phyloP scores from a whole-genome alignment of 345 rosid genomes.

The Linum lewisii region DNA sequence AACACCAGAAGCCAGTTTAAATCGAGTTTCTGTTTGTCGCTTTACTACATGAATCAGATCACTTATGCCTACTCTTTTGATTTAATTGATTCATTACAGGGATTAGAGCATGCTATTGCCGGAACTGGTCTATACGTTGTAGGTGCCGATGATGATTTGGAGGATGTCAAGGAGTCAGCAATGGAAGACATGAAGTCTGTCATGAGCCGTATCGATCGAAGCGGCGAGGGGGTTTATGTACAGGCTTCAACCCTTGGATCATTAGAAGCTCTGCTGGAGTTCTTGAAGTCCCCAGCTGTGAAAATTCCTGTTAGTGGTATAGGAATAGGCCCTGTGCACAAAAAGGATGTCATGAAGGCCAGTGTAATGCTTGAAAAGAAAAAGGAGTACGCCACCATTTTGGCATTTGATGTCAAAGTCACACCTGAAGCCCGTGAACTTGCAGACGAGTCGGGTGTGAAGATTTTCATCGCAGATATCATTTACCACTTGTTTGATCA shows the following conservation, averaged over 20 bases:
- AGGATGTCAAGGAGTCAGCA: slow-evolving; percentile 51
- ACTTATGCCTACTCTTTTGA: neutral
- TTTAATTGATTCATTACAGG: slow-evolving; percentile 29
- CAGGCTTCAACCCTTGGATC: slow-evolving; percentile 97
- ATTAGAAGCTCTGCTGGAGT: slow-evolving; percentile 90
- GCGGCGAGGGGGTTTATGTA: slow-evolving; percentile 90
- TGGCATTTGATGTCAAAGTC: slow-evolving; percentile 94
- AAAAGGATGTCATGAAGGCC: slow-evolving; percentile 90
- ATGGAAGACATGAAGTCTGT: slow-evolving; percentile 87
- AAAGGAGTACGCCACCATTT: slow-evolving; percentile 79
- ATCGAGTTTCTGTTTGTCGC: too few species aligned
- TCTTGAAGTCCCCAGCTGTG: slow-evolving; percentile 76
- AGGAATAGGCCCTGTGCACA: slow-evolving; percentile 85
- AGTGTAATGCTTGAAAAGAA: slow-evolving; percentile 92
- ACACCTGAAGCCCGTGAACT: slow-evolving; percentile 89
- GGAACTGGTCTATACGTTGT: slow-evolving; percentile 83
- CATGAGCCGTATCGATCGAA: slow-evolving; percentile 74
- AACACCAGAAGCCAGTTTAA: too few species aligned
- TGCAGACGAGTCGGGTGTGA: slow-evolving; percentile 81
- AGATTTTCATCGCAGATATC: slow-evolving; percentile 89
- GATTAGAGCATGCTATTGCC: slow-evolving; percentile 93
- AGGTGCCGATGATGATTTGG: slow-evolving; percentile 71
- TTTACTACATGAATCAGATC: neutral
- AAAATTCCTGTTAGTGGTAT: slow-evolving; percentile 89
- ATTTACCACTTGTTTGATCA: slow-evolving; percentile 90